These are phyloP conservation scores for Chlamydomonas asymmetrica DNA, from an alignment of 139 green algal genomes.

Conservation along the genomic window DNA sequence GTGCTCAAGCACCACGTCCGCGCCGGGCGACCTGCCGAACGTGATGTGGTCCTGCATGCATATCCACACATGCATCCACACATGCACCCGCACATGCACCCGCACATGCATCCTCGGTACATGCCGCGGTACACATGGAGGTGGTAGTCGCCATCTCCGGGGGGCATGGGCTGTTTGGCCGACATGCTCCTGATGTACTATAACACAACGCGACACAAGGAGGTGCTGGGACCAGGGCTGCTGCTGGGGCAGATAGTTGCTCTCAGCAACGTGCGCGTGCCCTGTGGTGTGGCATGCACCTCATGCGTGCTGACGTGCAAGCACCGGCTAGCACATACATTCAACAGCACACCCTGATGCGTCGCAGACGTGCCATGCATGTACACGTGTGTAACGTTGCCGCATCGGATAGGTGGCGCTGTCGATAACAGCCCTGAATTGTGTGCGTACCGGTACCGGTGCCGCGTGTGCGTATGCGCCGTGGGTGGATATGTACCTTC, in stretches of 20 bases:
- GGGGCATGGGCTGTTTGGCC: background rate
- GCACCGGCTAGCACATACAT: background rate
- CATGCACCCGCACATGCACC: no score
- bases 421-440: background rate
- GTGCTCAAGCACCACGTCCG: slow-evolving; percentile 78
- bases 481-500: slow-evolving; percentile 10
- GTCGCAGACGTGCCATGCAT: background rate
- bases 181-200: background rate
- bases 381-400: no score
- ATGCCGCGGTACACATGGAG: no score
- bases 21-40: slow-evolving; percentile 64
- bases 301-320: no score
- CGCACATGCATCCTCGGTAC: no score
- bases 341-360: background rate
- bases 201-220: background rate
- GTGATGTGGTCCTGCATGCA: slow-evolving; percentile 41
- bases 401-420: background rate
- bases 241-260: no score
- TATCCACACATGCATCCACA: background rate
- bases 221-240: background rate
- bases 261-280: no score
- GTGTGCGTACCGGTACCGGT: background rate
- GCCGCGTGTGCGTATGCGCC: background rate
- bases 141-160: no score
- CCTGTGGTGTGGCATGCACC: no score